Evolutionary conservation across 306 rosid species (phyloP).

Genomic region (Sechiopsis laciniata): DNA sequence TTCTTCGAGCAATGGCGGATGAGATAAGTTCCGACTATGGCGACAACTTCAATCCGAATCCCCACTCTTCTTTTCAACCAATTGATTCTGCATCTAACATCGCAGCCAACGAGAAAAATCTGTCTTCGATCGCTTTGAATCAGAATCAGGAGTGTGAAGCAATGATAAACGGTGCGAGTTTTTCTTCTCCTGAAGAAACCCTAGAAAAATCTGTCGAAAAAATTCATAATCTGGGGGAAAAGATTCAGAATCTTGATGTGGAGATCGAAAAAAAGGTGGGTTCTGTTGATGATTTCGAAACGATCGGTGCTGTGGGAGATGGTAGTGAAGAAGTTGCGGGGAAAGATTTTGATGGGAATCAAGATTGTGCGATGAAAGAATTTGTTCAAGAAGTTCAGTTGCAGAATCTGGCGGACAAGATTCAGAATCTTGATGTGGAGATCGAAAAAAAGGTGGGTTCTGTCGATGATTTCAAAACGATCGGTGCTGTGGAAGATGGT

Average conservation of each 20-base stretch:
- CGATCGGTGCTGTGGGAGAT: conserved; percentile 21
- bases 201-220: conserved; percentile 17
- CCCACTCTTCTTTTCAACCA: not conserved
- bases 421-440: conserved; percentile 11
- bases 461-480: conserved; percentile 7
- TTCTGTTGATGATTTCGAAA: conserved; percentile 5
- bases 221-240: conserved; percentile 12
- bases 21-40: conserved; percentile 20
- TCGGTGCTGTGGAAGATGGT: conserved; percentile 22
- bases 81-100: not conserved
- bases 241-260: conserved; percentile 14
- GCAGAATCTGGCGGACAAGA: conserved; percentile 1
- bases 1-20: conserved; percentile 19
- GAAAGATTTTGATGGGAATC: conserved; percentile 14
- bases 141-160: not conserved
- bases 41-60: conserved; percentile 5
- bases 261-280: conserved; percentile 11
- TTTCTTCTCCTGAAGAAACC: conserved; percentile 1
- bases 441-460: conserved; percentile 9
- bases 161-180: not conserved
- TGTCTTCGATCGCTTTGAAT: not conserved
- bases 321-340: not conserved
- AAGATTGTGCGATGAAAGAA: not conserved
- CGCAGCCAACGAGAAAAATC: not conserved
- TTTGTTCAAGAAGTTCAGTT: not conserved